Evolutionary conservation across 2,329 filamentous ascomycete species (phyloP).

Genomic region (Aureobasidium sp.): DNA sequence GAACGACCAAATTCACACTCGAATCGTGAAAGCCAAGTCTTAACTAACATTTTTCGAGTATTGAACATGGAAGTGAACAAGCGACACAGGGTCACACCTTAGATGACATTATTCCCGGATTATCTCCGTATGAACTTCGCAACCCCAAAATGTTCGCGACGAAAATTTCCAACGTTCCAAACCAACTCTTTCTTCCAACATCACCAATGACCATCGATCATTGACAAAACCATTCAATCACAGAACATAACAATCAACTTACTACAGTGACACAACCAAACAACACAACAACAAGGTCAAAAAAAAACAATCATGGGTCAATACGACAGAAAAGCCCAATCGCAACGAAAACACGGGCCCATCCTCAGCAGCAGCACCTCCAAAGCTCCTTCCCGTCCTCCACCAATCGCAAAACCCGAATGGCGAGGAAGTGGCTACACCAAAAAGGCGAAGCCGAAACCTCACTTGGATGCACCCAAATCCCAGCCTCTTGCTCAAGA

Average conservation of each 20-base stretch:
- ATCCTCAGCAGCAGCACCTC: constrained; percentile 4
- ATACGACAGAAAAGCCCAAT: constrained; percentile 14
- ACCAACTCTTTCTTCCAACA: neutral
- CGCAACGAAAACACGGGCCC: constrained; percentile 8
- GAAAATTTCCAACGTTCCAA: constrained; percentile 2
- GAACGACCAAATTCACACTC: no score
- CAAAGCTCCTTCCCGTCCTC: neutral
- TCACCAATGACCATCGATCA: neutral
- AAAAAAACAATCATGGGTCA: neutral
- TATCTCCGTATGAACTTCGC: neutral
- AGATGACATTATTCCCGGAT: neutral
- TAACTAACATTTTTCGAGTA: no score
- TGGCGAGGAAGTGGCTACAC: constrained; percentile 10
- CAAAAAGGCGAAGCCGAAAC: neutral
- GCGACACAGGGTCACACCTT: no score
- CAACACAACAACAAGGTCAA: neutral
- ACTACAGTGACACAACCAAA: neutral
- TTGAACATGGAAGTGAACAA: no score
- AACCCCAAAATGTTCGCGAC: neutral
- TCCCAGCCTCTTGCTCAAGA: neutral
- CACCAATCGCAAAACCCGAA: neutral
- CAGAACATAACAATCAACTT: neutral
- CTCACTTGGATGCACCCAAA: neutral
- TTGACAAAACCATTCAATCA: neutral
- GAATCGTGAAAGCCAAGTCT: no score